A percentile compares a stretch with the other conserved stretches of the same genome.
Conservation (phyloP, 176 grass and related monocot genomes). For the Oryza nivara region DNA sequence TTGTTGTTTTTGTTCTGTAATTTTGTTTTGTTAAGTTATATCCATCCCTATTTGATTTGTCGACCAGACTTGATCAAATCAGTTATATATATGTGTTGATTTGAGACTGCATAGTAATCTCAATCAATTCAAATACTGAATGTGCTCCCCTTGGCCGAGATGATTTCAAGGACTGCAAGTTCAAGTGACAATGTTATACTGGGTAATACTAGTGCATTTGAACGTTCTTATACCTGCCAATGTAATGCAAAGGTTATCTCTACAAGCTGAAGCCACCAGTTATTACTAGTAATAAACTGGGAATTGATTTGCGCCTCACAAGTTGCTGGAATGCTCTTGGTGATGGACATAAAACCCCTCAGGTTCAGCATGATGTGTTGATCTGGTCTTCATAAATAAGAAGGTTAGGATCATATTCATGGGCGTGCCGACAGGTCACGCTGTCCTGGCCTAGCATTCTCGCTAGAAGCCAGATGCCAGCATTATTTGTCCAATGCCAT, state of each 20-base stretch:
- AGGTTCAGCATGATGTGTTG: background rate
- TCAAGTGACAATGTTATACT: too few species aligned
- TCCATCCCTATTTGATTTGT: constrained; percentile 38
- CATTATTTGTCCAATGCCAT: constrained; percentile 33
- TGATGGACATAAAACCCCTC: constrained; percentile 25
- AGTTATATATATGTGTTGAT: constrained; percentile 38
- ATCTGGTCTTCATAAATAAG: background rate
- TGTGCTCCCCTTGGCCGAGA: background rate
- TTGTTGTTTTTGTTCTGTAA: constrained; percentile 26
- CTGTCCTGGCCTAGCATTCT: constrained; percentile 10
- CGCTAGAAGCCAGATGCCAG: constrained; percentile 5
- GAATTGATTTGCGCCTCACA: constrained; percentile 2
- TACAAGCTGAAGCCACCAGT: background rate
- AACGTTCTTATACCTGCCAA: too few species aligned
- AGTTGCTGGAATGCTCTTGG: background rate
- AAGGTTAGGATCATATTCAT: constrained; percentile 35
- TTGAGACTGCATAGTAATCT: background rate
- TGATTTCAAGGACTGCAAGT: background rate
- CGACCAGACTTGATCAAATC: constrained; percentile 26
- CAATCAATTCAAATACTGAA: constrained; percentile 1
- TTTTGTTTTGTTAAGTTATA: constrained; percentile 44
- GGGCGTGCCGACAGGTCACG: constrained; percentile 31
- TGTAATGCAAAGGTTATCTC: too few species aligned
- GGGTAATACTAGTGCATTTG: too few species aligned
- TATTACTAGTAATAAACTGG: background rate